A percentile compares a stretch with the other conserved stretches of the same genome.
Conservation (phyloP, 441 rosid species). For the Aquilaria agallochum region DNA sequence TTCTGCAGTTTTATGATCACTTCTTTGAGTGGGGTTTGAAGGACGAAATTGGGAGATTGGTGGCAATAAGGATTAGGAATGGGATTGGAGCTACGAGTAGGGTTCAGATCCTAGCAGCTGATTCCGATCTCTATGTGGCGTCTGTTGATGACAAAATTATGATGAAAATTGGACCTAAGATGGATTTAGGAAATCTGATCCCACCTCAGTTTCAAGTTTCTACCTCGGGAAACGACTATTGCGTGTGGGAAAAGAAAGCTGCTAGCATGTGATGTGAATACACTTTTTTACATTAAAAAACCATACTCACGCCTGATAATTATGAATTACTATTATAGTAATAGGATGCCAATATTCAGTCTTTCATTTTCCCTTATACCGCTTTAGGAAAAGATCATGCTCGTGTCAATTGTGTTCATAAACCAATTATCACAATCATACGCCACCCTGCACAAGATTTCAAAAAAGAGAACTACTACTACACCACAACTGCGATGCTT, state of each 20-base stretch:
- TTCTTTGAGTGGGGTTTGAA: slow-evolving; percentile 55
- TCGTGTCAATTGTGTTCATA: too few relatives aligned
- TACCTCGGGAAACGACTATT: slow-evolving; percentile 38
- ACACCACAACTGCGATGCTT: too few relatives aligned
- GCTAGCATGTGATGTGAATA: too few relatives aligned
- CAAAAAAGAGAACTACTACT: too few relatives aligned
- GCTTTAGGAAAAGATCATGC: too few relatives aligned
- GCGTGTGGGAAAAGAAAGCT: slow-evolving; percentile 37
- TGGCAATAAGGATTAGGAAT: slow-evolving; percentile 26
- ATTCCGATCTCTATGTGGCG: slow-evolving; percentile 48
- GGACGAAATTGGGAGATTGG: slow-evolving; percentile 36
- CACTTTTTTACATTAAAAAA: too few relatives aligned
- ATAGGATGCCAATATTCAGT: too few relatives aligned
- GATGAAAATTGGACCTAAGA: slow-evolving; percentile 53
- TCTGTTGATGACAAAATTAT: slow-evolving; percentile 39
- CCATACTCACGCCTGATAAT: too few relatives aligned
- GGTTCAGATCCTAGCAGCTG: slow-evolving; percentile 41
- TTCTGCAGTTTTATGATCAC: slow-evolving; percentile 57
- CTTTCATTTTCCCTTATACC: too few relatives aligned
- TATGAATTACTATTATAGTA: too few relatives aligned
- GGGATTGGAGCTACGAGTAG: slow-evolving; percentile 32
- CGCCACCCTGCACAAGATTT: too few relatives aligned
- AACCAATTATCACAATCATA: too few relatives aligned
- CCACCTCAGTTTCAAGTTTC: slow-evolving; percentile 42
- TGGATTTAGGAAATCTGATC: slow-evolving; percentile 44